Base-by-base conservation (phyloP, 2,329 filamentous ascomycete species). In the Dactylellina drechsleri region DNA sequence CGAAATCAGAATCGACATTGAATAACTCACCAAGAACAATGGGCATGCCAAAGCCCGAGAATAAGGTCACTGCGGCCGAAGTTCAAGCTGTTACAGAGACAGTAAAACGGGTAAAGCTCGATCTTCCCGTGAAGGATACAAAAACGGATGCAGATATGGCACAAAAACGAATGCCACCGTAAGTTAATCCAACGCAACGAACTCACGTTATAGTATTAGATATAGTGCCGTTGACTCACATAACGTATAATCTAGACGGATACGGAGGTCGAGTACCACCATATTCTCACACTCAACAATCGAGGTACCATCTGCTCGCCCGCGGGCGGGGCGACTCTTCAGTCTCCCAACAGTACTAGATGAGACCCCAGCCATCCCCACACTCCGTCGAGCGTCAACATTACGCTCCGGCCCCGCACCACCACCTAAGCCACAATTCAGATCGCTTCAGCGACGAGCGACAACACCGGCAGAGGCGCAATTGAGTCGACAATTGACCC, bases 261-360 rank as follows among this genome's bases (percentile, higher is more conserved):
- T 74, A 47, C 56, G 70, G 8, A 56, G 70, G 41, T 66, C 70
- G 13, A 74, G 70, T 18, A 74, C 70, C 1, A 67, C 56, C 12
- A 74, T 74, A 41, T 74, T 74, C 43, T 74, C 70, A 1, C 70
- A 74, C 36, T 74, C 70, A n/a, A 67, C 56, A 2, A 74, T 57
- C 12, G 66, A 70, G 12, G 41, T 58, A 12, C 66, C 66, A 10
- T 23, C 47, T 36, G 50, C 43, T 47, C 53, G 43, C 49, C 54
- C 20, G 5, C 57, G 31, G 4, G 23, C 61, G 2, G 45, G 53
- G 4, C 49, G 70, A 16, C 41, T 74, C 23, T 62, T 50, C 23
- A 74, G 70, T 40, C 52, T 74, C 12, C 62, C 70, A 0, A 50
- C 31, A 10, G 43, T 74, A 8, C 23, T 66, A 6, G 70, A 62